phyloP scores from a whole-genome alignment of 495 filamentous ascomycete genomes.

The Hamigera avellanea region DNA sequence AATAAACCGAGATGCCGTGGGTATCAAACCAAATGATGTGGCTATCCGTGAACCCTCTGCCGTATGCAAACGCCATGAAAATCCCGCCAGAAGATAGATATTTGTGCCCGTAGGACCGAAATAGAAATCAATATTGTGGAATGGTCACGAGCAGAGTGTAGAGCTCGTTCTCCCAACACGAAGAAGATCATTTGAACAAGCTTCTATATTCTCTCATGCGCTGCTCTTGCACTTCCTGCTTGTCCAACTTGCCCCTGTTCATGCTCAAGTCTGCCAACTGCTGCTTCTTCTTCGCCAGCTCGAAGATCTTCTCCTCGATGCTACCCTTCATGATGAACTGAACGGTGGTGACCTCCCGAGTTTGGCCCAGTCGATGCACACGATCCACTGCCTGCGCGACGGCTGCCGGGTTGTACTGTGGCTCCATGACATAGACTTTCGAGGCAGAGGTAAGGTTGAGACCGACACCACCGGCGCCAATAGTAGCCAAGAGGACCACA shows the following conservation, averaged over 20 bases:
- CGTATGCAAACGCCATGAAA: no score
- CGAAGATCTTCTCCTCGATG: constrained; percentile 90
- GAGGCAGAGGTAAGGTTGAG: constrained; percentile 81
- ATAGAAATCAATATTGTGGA: no score
- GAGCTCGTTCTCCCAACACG: background rate
- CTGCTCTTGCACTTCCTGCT: constrained; percentile 61
- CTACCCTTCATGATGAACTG: constrained; percentile 81
- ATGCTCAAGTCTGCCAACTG: constrained; percentile 78
- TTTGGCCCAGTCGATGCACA: constrained; percentile 88
- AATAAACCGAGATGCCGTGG: constrained; percentile 1
- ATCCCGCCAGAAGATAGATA: no score
- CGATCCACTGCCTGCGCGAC: constrained; percentile 93
- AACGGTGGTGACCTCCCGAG: constrained; percentile 63
- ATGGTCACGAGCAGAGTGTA: background rate
- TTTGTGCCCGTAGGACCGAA: no score
- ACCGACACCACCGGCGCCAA: constrained; percentile 83
- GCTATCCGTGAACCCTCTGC: background rate
- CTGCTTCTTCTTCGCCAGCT: constrained; percentile 82
- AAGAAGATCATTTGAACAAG: constrained; percentile 55
- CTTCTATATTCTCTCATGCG: constrained; percentile 69
- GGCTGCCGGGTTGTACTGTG: constrained; percentile 90
- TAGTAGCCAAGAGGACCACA: constrained; percentile 77
- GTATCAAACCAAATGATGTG: constrained; percentile 7
- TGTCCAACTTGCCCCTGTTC: constrained; percentile 58
- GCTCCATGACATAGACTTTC: constrained; percentile 93